Evolutionary conservation across 176 grass and related monocot species (phyloP), one percentile per base, ranked within the genome.

Genomic region (Alopecurus myosuroides): DNA sequence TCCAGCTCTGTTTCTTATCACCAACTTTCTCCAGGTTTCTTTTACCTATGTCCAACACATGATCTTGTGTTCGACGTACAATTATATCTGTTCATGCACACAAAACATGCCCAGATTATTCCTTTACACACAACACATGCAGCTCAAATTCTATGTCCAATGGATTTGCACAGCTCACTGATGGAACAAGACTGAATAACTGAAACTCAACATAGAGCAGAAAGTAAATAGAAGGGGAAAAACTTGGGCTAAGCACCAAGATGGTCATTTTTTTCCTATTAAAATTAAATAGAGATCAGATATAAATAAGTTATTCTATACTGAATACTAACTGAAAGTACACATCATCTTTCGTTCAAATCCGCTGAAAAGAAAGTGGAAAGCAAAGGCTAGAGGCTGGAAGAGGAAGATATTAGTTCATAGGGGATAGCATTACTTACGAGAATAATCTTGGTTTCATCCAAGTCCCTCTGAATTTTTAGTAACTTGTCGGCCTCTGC

Each of bases 381-480:
- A 4, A 77, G 11, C 17, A 77, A 29, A 58, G 19, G 7, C 11
- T 19, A 34, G 11, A 42, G 22, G 49, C 22, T 42, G 15, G 23
- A 42, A 31, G 22, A 40, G 1, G 58, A 64, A 66, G 35, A 26
- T 41, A 58, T 1, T 73, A 42, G 25, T 73, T 73, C 29, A 26
- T 60, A 48, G 13, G 17, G 17, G 35, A 34, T 60, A 58, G 0
- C 19, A 31, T 76, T 23, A 77, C 88, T 88, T 94, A 98, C 95
- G 0, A 98, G 81, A 85, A 98, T 94, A 80, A 94, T 98, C 84
- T 98, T 98, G n/a, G 93, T 98, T 86, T 98, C 93, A 86, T 98
- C 95, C 84, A 98, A 82, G 61, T 95, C 91, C 70, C 88, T 93
- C 85, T 98, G 95, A 85, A 98, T 95, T 93, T 93, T 98, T 60